Conservation (phyloP, 176 grass and related monocot species). For the Rhynchospora breviuscula region DNA sequence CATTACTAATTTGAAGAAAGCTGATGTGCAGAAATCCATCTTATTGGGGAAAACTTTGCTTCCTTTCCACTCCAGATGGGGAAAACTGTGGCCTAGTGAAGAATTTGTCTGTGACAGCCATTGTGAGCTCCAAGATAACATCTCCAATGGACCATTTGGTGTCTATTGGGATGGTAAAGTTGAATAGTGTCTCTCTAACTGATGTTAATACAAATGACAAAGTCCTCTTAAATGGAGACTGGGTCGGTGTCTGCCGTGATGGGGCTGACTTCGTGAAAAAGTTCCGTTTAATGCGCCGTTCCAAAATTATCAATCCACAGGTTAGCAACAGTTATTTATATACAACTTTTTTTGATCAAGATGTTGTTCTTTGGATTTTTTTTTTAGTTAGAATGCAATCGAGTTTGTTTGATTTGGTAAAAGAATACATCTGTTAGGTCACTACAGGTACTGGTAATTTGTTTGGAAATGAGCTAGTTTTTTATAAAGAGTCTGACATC, state of each 20-base stretch:
- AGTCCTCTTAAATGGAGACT: slow-evolving; percentile 78
- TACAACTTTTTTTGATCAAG: slow-evolving; percentile 6
- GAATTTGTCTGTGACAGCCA: slow-evolving; percentile 77
- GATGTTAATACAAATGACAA: slow-evolving; percentile 48
- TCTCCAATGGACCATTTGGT: slow-evolving; percentile 59
- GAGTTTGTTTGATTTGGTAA: slow-evolving; percentile 8
- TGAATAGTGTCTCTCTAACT: slow-evolving; percentile 45
- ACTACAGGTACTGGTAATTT: neutral
- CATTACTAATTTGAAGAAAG: slow-evolving; percentile 20
- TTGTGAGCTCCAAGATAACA: slow-evolving; percentile 69
- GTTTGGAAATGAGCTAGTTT: neutral
- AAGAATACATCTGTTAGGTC: neutral
- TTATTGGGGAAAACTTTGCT: slow-evolving; percentile 92
- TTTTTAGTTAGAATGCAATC: neutral
- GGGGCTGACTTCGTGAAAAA: slow-evolving; percentile 60
- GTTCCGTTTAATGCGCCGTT: slow-evolving; percentile 66
- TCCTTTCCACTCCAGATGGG: slow-evolving; percentile 89
- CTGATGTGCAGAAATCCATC: slow-evolving; percentile 67
- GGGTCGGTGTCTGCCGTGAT: slow-evolving; percentile 68
- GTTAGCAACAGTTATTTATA: slow-evolving; percentile 27
- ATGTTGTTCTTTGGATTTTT: neutral
- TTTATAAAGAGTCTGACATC: neutral
- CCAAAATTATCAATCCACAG: slow-evolving; percentile 54
- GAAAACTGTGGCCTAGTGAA: slow-evolving; percentile 97
- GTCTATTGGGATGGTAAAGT: slow-evolving; percentile 75